These are phyloP conservation scores for Cadophora gregata DNA, from an alignment of 2,329 filamentous ascomycete genomes.

Conservation along the genomic window DNA sequence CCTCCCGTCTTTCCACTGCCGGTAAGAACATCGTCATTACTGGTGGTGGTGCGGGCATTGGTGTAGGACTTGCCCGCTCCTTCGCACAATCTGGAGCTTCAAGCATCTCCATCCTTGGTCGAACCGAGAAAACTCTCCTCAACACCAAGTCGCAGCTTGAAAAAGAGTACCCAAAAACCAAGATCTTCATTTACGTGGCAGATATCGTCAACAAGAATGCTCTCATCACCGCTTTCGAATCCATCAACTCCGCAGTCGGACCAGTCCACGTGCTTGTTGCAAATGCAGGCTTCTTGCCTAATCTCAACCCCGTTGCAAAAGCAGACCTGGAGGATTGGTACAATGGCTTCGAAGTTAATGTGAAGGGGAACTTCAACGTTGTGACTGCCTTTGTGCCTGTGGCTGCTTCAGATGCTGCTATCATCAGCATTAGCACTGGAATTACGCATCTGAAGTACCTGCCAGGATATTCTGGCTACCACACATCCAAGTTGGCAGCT, in stretches of 20 bases:
- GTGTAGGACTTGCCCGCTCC: conserved; percentile 25
- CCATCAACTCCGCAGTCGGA: conserved; percentile 9
- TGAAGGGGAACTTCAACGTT: conserved; percentile 25
- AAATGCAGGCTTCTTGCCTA: conserved; percentile 24
- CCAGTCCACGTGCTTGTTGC: conserved; percentile 23
- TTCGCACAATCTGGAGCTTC: conserved; percentile 37
- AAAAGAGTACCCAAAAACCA: conserved; percentile 24
- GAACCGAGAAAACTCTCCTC: conserved; percentile 18
- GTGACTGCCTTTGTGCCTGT: conserved; percentile 20
- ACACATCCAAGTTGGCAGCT: conserved; percentile 49
- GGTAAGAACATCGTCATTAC: conserved; percentile 32
- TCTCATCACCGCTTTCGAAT: conserved; percentile 14
- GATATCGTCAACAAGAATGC: conserved; percentile 34
- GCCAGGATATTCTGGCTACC: conserved; percentile 27
- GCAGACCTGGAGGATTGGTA: conserved; percentile 17
- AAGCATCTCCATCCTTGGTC: conserved; percentile 41
- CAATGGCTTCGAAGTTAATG: conserved; percentile 25
- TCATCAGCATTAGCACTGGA: conserved; percentile 24
- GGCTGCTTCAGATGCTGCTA: conserved; percentile 6
- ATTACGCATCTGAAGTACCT: conserved; percentile 16
- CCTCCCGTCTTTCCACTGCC: conserved; percentile 22
- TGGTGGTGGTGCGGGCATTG: conserved; percentile 34
- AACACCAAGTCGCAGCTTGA: conserved; percentile 29
- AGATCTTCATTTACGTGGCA: conserved; percentile 36
- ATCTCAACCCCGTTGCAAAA: neutral